Base-by-base conservation (phyloP, 2,329 filamentous ascomycete genomes). In the Volutella citrinella region DNA sequence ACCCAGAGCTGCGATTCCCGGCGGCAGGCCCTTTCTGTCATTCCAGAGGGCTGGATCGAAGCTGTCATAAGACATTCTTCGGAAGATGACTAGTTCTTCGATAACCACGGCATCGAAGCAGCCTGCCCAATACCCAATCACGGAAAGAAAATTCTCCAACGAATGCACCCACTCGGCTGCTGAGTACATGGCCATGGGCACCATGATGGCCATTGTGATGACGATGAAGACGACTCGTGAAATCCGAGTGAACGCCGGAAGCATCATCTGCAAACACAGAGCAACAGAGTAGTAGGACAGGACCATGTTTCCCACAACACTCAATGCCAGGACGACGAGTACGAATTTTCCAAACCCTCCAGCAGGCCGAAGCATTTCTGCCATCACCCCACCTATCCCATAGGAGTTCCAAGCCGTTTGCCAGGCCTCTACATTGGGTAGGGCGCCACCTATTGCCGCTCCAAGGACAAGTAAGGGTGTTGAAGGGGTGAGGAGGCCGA, bases 101-200 rank as follows among this genome's bases (percentile, higher is more conserved):
- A 69, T 45, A 4, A 70, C 36, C 9, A 69, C 53, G 4, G 60
- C 65, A 17, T 68, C 51, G 34, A 70, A 71, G 16, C 64, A 66
- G 4, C 64, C 64, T 2, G 57, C 59, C 68, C 68, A 71, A 45
- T 71, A 71, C 22, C 64, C 66, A 35, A 70, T 70, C 17, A 71
- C 43, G 0, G 59, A 53, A 7, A 71, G 48, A 27, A 71, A 68
- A 35, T 70, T 69, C 32, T 64, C 56, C 9, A 71, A 56, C 8
- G 57, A 68, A 16, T 54, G 43, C 29, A 62, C 63, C 51, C 68
- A 71, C 28, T 64, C 49, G n/a, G 39, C 47, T 13, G 66, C 61
- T 4, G 70, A 63, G 40, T 68, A 57, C 14, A 70, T 49, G 10
- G 58, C 62, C 17, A 62, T 63, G 18, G 65, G 66, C 4, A 71